Evolutionary conservation across 331 rosid genomes (phyloP).

Genomic region (Quercus phellos): DNA sequence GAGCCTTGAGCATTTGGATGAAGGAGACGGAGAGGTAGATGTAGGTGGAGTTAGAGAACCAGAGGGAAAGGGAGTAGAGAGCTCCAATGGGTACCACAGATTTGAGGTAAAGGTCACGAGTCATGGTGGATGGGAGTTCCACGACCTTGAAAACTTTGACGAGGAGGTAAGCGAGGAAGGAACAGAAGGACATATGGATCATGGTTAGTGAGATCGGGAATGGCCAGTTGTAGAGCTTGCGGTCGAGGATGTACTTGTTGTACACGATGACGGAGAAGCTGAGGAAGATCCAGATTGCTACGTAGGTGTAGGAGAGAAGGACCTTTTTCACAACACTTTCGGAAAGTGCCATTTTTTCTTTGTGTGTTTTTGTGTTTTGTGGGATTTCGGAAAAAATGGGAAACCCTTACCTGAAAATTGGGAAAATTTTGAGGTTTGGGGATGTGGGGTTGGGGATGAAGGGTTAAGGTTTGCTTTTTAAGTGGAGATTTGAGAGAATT

Average conservation of each 20-base stretch:
- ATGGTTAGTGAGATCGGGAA: constrained; percentile 91
- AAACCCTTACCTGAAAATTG: constrained; percentile 10
- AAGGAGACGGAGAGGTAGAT: constrained; percentile 87
- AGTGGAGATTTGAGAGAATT: neutral
- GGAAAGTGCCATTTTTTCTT: constrained; percentile 57
- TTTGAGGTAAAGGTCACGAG: constrained; percentile 64
- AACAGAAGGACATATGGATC: constrained; percentile 97
- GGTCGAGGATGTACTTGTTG: constrained; percentile 94
- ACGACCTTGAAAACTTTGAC: constrained; percentile 78
- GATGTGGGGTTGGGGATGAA: neutral
- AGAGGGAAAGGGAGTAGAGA: constrained; percentile 79
- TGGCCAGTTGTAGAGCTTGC: constrained; percentile 91
- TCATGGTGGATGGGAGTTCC: constrained; percentile 72
- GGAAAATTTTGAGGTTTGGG: neutral
- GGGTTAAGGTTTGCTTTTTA: neutral
- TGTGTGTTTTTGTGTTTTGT: too few relatives aligned
- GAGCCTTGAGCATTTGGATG: constrained; percentile 92
- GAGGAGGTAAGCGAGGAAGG: constrained; percentile 73
- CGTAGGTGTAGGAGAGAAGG: constrained; percentile 74
- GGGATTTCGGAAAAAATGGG: neutral
- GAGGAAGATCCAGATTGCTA: constrained; percentile 88
- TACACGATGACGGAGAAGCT: constrained; percentile 88
- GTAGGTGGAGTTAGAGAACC: constrained; percentile 91
- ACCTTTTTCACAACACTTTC: constrained; percentile 72
- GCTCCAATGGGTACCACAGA: constrained; percentile 95